A percentile compares a stretch with the other conserved stretches of the same genome.
These are phyloP conservation scores for Mycena floridula DNA, from an alignment of 768 basidiomycete species.

Conservation along the genomic window DNA sequence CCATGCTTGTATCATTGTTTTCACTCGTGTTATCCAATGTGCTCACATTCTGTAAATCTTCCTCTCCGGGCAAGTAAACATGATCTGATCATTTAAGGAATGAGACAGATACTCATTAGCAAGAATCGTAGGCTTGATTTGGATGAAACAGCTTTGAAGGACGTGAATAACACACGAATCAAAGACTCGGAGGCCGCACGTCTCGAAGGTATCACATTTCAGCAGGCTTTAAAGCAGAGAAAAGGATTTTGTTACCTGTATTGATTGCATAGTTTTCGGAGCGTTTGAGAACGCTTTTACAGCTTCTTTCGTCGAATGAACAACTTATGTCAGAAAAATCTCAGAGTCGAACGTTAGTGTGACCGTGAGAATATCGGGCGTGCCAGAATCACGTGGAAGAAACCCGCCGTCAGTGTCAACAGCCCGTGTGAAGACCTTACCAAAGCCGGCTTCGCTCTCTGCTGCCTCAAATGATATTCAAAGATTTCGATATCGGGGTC, in stretches of 20 bases:
- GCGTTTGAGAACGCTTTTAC: too few relatives aligned
- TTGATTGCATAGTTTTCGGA: too few relatives aligned
- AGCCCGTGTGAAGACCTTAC: too few relatives aligned
- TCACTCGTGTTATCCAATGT: conserved; percentile 22
- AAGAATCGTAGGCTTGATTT: conserved; percentile 47
- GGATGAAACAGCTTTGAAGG: conserved; percentile 39
- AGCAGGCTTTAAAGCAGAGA: conserved; percentile 50
- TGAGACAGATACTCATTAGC: conserved; percentile 39
- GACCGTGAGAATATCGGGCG: too few relatives aligned
- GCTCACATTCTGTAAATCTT: conserved; percentile 19
- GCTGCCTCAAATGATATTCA: too few relatives aligned
- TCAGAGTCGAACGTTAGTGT: too few relatives aligned
- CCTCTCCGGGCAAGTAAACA: not conserved
- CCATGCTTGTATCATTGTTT: conserved; percentile 33
- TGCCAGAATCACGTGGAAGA: too few relatives aligned
- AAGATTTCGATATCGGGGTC: too few relatives aligned
- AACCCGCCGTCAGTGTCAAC: too few relatives aligned
- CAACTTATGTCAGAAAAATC: too few relatives aligned
- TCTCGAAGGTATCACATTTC: conserved; percentile 53
- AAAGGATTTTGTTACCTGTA: conserved; percentile 56
- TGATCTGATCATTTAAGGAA: conserved; percentile 24
- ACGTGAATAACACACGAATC: conserved; percentile 35
- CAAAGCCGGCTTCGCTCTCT: too few relatives aligned
- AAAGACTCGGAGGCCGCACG: conserved; percentile 54
- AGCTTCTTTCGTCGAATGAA: too few relatives aligned